phyloP scores from a whole-genome alignment of 768 basidiomycete species.

The Guyanaporus albipodus region DNA sequence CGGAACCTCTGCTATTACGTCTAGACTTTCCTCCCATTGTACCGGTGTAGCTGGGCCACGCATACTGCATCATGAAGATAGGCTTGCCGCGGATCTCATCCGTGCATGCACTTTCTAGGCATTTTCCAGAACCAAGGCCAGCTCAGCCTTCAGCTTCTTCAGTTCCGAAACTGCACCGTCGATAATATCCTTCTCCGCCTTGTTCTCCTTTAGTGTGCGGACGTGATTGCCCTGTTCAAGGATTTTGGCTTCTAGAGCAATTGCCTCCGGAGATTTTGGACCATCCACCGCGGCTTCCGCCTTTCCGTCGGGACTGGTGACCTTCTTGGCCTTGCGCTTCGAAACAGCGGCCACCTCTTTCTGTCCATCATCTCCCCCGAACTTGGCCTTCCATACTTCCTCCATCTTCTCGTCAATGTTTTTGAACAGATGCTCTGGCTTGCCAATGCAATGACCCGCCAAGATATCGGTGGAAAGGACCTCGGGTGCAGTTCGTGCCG shows the following conservation, averaged over 20 bases:
- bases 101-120: conserved; percentile 2
- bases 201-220: conserved; percentile 55
- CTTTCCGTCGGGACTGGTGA: conserved; percentile 44
- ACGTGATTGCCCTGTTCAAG: conserved; percentile 73
- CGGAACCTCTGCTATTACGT: too few relatives aligned
- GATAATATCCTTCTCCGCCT: conserved; percentile 43
- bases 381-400: conserved; percentile 74
- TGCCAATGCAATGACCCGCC: conserved; percentile 79
- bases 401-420: conserved; percentile 90
- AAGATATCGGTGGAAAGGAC: conserved; percentile 78
- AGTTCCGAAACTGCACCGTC: conserved; percentile 53
- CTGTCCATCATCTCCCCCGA: conserved; percentile 57
- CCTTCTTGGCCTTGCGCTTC: conserved; percentile 54
- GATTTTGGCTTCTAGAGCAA: conserved; percentile 71
- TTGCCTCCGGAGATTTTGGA: conserved; percentile 69
- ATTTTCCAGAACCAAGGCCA: conserved; percentile 29
- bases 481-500: conserved; percentile 73
- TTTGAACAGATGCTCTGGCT: conserved; percentile 88
- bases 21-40: too few relatives aligned
- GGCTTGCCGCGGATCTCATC: background rate
- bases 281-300: conserved; percentile 39
- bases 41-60: too few relatives aligned
- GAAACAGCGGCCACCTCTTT: conserved; percentile 43
- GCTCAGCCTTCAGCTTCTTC: conserved; percentile 61
- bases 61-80: background rate